Percentiles rank a stretch among this genome's conserved stretches.
Conservation (phyloP, 2,329 filamentous ascomycete genomes). For the Fusarium zealandicum region DNA sequence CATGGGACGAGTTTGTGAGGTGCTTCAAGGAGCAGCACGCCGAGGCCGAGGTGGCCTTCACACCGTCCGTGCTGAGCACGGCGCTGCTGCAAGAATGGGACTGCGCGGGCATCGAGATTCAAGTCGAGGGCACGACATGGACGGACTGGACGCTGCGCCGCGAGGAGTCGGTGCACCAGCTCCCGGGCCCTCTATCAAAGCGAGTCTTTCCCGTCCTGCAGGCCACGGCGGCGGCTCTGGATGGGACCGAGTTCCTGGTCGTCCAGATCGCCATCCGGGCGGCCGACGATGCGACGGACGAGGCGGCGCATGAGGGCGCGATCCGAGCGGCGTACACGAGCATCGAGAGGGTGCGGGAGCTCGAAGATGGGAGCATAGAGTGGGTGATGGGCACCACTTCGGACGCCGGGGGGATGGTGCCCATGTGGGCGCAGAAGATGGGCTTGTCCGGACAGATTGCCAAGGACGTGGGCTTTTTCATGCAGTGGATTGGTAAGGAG, state of each 20-base stretch:
- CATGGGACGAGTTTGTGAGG: conserved; percentile 68
- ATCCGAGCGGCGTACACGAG: conserved; percentile 69
- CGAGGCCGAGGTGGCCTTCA: conserved; percentile 51
- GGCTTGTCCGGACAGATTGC: conserved; percentile 68
- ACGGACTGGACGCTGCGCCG: conserved; percentile 57
- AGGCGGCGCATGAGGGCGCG: conserved; percentile 52
- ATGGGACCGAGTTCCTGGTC: conserved; percentile 59
- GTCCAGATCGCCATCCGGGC: conserved; percentile 60
- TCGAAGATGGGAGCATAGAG: conserved; percentile 58
- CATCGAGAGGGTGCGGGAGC: conserved; percentile 66
- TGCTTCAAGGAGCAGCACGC: conserved; percentile 62
- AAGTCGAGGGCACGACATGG: conserved; percentile 53
- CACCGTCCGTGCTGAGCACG: conserved; percentile 47
- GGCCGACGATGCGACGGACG: conserved; percentile 45
- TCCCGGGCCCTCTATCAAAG: conserved; percentile 66
- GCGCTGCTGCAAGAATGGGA: conserved; percentile 54
- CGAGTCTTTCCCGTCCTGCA: conserved; percentile 73
- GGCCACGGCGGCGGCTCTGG: conserved; percentile 57
- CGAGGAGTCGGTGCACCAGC: conserved; percentile 70
- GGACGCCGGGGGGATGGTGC: conserved; percentile 72
- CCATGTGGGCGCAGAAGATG: conserved; percentile 70
- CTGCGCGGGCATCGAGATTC: conserved; percentile 50
- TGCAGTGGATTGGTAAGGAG: conserved; percentile 65
- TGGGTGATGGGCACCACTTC: conserved; percentile 83
- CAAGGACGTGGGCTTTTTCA: conserved; percentile 75